Conservation (phyloP, 495 filamentous ascomycete species). For the Hypoxylon perforatum region DNA sequence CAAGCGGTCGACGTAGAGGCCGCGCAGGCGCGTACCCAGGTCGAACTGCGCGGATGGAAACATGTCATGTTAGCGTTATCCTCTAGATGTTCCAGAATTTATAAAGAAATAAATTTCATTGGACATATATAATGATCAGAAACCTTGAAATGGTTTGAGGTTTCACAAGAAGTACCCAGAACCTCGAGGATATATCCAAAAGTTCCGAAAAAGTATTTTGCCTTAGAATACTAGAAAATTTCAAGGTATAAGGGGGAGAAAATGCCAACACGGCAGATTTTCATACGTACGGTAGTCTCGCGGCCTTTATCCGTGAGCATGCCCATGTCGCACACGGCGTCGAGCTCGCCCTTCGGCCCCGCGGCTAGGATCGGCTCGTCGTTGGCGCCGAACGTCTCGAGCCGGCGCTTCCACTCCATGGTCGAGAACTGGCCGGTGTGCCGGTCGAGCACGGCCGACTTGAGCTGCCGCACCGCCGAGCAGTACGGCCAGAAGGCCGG, state of each 20-base stretch:
- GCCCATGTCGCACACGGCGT: slow-evolving; percentile 83
- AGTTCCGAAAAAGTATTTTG: too few relatives aligned
- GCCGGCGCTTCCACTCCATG: slow-evolving; percentile 79
- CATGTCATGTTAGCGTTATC: too few relatives aligned
- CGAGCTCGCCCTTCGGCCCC: slow-evolving; percentile 75
- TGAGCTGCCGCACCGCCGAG: slow-evolving; percentile 75
- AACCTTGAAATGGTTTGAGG: too few relatives aligned
- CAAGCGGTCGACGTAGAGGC: slow-evolving; percentile 89
- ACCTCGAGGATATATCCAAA: too few relatives aligned
- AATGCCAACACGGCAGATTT: too few relatives aligned
- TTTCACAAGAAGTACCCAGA: too few relatives aligned
- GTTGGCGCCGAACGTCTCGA: slow-evolving; percentile 81
- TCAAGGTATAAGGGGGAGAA: too few relatives aligned
- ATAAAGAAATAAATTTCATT: too few relatives aligned
- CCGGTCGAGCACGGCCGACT: slow-evolving; percentile 71
- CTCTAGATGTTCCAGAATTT: too few relatives aligned
- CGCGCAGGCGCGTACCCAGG: slow-evolving; percentile 80
- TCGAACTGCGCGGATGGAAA: too few relatives aligned
- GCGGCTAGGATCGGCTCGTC: slow-evolving; percentile 75
- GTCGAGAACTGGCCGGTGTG: slow-evolving; percentile 64
- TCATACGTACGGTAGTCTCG: slow-evolving; percentile 84
- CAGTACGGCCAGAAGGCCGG: slow-evolving; percentile 93
- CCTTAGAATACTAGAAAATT: too few relatives aligned
- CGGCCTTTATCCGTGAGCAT: slow-evolving; percentile 90
- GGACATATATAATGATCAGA: too few relatives aligned